Percentiles rank a stretch among this genome's conserved stretches.
These are phyloP conservation scores for Hypomontagnella monticulosa DNA, from an alignment of 495 filamentous ascomycete species.

Conservation along the genomic window DNA sequence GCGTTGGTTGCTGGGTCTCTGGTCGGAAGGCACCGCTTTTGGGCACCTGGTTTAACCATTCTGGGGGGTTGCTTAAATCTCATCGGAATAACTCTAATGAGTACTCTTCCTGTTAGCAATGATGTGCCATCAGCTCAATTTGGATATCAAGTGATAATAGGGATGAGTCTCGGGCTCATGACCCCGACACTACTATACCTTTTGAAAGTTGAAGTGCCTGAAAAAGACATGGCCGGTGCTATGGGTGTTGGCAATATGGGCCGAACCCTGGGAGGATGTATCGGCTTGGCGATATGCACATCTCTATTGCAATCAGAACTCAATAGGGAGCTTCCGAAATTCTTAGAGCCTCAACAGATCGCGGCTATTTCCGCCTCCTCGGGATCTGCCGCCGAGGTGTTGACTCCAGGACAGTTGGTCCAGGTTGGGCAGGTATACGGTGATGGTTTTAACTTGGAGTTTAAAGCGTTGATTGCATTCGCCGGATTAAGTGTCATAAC, in stretches of 20 bases:
- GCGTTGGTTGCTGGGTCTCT: conserved; percentile 19
- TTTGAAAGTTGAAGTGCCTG: conserved; percentile 20
- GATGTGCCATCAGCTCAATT: conserved; percentile 17
- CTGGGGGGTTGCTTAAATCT: conserved; percentile 18
- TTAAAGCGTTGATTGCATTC: conserved; percentile 23
- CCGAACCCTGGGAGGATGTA: conserved; percentile 21
- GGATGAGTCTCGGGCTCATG: conserved; percentile 29
- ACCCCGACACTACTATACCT: conserved; percentile 23
- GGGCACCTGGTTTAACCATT: conserved; percentile 22
- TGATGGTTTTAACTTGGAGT: conserved; percentile 21
- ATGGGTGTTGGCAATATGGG: conserved; percentile 33
- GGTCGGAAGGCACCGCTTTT: conserved; percentile 20
- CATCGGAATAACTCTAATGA: conserved; percentile 23
- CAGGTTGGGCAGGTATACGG: conserved; percentile 19
- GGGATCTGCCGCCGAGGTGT: conserved; percentile 6
- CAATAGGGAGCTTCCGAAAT: conserved; percentile 20
- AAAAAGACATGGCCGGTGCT: conserved; percentile 24
- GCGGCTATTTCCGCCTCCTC: conserved; percentile 21
- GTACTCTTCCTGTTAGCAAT: conserved; percentile 10
- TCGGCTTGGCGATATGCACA: conserved; percentile 21
- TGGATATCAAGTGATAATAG: conserved; percentile 27
- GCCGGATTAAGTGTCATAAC: conserved; percentile 14
- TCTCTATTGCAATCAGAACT: conserved; percentile 21
- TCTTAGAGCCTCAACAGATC: conserved; percentile 20
- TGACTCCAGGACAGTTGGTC: conserved; percentile 7